Base-by-base conservation (phyloP, 352 stramenopile genomes). In the Globisporangium acanthophoron region DNA sequence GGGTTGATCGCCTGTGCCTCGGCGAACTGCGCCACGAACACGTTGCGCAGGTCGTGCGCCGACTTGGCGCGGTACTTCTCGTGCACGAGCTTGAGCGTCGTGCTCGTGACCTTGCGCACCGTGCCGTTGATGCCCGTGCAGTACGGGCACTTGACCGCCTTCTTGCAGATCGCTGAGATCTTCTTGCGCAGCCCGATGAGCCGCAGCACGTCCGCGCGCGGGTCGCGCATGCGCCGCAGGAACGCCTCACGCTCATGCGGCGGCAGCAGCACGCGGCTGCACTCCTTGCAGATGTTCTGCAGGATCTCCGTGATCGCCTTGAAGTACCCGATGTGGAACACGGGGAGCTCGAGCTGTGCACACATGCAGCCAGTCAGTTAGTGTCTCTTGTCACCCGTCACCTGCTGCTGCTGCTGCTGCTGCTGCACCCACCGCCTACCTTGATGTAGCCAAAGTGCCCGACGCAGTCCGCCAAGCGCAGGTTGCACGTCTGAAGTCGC, bases 301-400 rank as follows among this genome's bases (percentile, higher is more conserved):
- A 99, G 72, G 18, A 99, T 90, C 54, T 97, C 90, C 13, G 98
- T 89, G 51, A 97, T 99, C 63, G 98, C 94, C 62, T 99, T 99
- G 68, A 99, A 97, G 73, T 98, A 99, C 5, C 98, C 98, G 73
- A 99, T 99, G 78, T 99, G 97, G 72, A 99, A 99, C 56, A 99
- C 97, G 0, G 98, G 98, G 37, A 99, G 85, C 64, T 96, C 92
- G 37, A 99, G 73, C 54, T 62, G 3, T 12, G n/a, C 12, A 9
- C 9, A 24, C 16, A 16, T 31, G 15, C 20, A 29, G 35, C 4
- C 35, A 58, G 54, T 44, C 24, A 29, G 2, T 37, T 15, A 33
- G 40, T 13, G 43, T 33, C 4, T 29, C 33, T 35, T 61, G 15
- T 12, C 31, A 15, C 27, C 11, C 12, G 3, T 18, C 13, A 43